Evolutionary conservation across 2,329 filamentous ascomycete genomes (phyloP).

Genomic region (Exophiala dermatitidis): DNA sequence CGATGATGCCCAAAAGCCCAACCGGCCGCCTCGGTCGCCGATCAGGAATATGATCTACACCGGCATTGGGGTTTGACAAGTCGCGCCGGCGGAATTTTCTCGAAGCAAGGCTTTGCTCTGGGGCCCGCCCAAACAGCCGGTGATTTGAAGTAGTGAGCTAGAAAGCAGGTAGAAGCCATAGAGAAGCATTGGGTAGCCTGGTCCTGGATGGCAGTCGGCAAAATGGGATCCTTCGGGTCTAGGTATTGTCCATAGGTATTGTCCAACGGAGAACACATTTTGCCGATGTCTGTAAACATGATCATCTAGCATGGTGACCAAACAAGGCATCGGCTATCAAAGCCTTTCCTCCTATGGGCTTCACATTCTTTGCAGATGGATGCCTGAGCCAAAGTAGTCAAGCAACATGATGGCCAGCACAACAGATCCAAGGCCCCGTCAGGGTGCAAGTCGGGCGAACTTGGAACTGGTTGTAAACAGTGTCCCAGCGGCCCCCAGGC

Average conservation of each 20-base stretch:
- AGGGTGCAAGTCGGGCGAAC: no score
- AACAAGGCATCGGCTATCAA: not conserved
- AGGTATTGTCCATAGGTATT: not conserved
- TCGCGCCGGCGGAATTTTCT: constrained; percentile 16
- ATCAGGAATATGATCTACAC: constrained; percentile 20
- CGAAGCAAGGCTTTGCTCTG: constrained; percentile 4
- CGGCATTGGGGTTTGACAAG: constrained; percentile 6
- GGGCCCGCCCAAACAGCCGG: not conserved
- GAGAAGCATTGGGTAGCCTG: not conserved
- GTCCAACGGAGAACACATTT: not conserved
- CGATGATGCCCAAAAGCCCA: constrained; percentile 16
- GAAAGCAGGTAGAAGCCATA: not conserved
- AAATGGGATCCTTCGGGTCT: not conserved
- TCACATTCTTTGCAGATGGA: no score
- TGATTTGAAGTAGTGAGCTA: not conserved
- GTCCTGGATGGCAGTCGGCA: not conserved
- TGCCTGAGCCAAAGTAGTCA: no score
- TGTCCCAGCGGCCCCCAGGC: no score
- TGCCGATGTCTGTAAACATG: not conserved
- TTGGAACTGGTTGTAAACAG: no score
- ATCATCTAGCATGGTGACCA: not conserved
- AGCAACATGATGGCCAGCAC: no score
- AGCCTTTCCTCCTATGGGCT: not conserved
- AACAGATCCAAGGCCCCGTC: no score
- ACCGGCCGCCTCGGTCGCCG: constrained; percentile 11